Evolutionary conservation across 768 basidiomycete genomes (phyloP), one percentile per base, ranked within the genome.

Genomic region (Nevesoporus exiguus): DNA sequence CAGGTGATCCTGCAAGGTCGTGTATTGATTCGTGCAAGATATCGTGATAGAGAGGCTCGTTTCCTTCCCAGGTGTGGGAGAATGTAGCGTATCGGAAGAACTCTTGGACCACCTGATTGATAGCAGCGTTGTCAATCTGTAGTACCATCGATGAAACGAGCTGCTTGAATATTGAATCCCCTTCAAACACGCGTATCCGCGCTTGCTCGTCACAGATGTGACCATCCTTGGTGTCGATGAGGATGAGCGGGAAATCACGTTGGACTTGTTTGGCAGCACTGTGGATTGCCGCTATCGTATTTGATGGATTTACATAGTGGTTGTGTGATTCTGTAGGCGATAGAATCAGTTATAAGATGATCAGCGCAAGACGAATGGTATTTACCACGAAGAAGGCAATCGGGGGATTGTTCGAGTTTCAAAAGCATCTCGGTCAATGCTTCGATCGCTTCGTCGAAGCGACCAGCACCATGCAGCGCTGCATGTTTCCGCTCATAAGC

Each of bases 61-160:
- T 42, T 15, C 30, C 51, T 2, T 56, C 64, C 64, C 64, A 65
- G 0, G 59, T 65, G 29, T 65, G 65, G 10, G 64, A 65, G 14
- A 65, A 54, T 31, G 63, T 66, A 2, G 54, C 62, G 7, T 64
- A 65, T 31, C 50, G 46, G 42, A 54, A 65, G 17, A 54, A 61
- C 17, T 55, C 52, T 48, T 25, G 40, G 7, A 64, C 50, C 1
- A 5, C 44, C 39, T 46, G 52, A 1, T 41, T 17, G 34, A 61
- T 54, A 19, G 29, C 15, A 5, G 24, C 17, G 3, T 43, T 9
- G 7, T 51, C 55, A 9, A 49, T 15, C 13, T 29, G 33, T 42
- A 14, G 19, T 15, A 27, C 43, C 52, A 56, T 56, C 11, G 59
- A 65, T 1, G 54, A 55, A 14, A 66, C 43, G 17, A 65, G 62